phyloP scores from a whole-genome alignment of 73 alveolate species.

The Paramecium caudatum region DNA sequence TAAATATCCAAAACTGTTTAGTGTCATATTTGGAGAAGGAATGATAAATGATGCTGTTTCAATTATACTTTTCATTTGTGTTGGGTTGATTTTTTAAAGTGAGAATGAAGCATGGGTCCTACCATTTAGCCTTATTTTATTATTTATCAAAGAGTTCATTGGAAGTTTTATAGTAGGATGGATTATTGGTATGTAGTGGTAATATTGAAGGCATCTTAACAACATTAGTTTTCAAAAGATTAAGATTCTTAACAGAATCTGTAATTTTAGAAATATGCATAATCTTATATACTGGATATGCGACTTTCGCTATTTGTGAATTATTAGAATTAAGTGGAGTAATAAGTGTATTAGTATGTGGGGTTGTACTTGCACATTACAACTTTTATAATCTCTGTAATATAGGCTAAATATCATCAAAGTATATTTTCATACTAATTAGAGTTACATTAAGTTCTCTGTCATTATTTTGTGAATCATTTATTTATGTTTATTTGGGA shows the following conservation, averaged over 20 bases:
- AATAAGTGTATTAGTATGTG: conserved; percentile 94
- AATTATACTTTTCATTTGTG: conserved; percentile 83
- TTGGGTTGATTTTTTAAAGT: neutral
- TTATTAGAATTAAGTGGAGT: conserved; percentile 93
- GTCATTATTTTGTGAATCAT: conserved; percentile 70
- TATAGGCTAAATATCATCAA: conserved; percentile 71
- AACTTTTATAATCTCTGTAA: conserved; percentile 91
- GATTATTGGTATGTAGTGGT: conserved; percentile 12
- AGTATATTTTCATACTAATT: neutral
- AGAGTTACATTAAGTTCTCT: conserved; percentile 64
- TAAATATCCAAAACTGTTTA: conserved; percentile 92
- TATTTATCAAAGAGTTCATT: conserved; percentile 51
- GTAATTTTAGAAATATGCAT: conserved; percentile 90
- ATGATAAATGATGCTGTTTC: conserved; percentile 96
- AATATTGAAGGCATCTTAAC: conserved; percentile 79
- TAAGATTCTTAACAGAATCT: conserved; percentile 79
- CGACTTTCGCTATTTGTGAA: conserved; percentile 92
- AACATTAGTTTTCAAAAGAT: conserved; percentile 78
- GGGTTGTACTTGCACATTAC: conserved; percentile 95
- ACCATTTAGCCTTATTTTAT: conserved; percentile 16
- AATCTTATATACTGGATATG: conserved; percentile 89
- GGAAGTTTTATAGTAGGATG: conserved; percentile 66
- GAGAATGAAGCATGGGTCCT: neutral
- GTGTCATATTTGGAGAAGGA: conserved; percentile 96
- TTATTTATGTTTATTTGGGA: conserved; percentile 70